Percentiles rank a stretch among this genome's conserved stretches.
phyloP scores from a whole-genome alignment of 306 rosid species.

The Herpetospermum pedunculosum region DNA sequence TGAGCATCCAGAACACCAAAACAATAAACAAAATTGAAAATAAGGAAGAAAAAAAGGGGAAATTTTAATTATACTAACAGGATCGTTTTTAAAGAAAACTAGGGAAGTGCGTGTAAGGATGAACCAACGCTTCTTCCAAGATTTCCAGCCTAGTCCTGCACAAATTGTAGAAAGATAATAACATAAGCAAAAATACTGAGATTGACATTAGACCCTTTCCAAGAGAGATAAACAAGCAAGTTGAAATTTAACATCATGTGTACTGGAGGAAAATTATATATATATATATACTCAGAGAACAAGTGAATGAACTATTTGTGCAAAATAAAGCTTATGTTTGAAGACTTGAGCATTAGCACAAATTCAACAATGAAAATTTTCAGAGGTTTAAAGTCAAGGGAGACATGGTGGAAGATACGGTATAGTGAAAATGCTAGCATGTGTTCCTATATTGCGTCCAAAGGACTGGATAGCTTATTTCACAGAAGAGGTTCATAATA shows the following conservation, averaged over 20 bases:
- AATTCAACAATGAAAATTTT: neutral
- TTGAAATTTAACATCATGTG: neutral
- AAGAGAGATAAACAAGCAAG: neutral
- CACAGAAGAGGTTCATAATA: neutral
- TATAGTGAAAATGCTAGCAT: neutral
- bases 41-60: neutral
- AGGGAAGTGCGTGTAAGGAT: slow-evolving; percentile 86
- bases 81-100: slow-evolving; percentile 93
- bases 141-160: slow-evolving; percentile 98
- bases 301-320: neutral
- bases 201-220: neutral
- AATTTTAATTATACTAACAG: slow-evolving; percentile 51
- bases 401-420: neutral
- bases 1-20: neutral
- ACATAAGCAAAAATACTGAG: slow-evolving; percentile 2
- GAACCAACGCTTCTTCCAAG: slow-evolving; percentile 99
- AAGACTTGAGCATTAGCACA: neutral
- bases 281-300: neutral
- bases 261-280: neutral
- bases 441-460: neutral
- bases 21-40: neutral
- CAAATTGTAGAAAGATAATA: slow-evolving; percentile 17
- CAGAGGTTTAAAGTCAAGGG: neutral
- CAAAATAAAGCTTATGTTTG: neutral
- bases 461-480: neutral